Conservation (phyloP, 2,329 filamentous ascomycete genomes). For the Immersiporthe knoxdaviesiana region DNA sequence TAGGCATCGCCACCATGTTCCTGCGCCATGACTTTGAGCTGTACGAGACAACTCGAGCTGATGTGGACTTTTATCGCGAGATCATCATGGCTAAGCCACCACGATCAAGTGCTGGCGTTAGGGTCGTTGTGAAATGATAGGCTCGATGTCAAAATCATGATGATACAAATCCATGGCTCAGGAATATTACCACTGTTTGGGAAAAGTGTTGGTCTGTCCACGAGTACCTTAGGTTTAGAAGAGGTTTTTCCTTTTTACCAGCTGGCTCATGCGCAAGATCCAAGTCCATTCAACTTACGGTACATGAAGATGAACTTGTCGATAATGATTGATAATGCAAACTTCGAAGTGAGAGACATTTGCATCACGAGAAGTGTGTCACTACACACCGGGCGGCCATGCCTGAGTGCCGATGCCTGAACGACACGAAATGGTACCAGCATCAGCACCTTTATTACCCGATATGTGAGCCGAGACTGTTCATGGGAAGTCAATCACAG, state of each 20-base stretch:
- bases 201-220: not conserved
- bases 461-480: not conserved
- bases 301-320: not conserved
- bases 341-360: too few relatives aligned
- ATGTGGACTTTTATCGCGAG: constrained; percentile 9
- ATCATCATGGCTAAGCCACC: constrained; percentile 8
- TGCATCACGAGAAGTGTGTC: too few relatives aligned
- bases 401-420: too few relatives aligned
- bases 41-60: not conserved
- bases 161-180: not conserved
- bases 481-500: not conserved
- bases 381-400: too few relatives aligned
- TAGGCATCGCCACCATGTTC: constrained; percentile 14
- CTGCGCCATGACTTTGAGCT: constrained; percentile 4
- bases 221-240: not conserved
- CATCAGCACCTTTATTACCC: not conserved
- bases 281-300: not conserved
- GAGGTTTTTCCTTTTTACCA: not conserved
- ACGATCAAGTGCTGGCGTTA: not conserved
- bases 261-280: not conserved
- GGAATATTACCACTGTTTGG: not conserved
- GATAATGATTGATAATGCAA: too few relatives aligned
- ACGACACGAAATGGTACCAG: not conserved
- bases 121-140: not conserved
- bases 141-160: not conserved